Base-by-base conservation (phyloP, 2,329 filamentous ascomycete genomes). In the Spiromastix sp. region DNA sequence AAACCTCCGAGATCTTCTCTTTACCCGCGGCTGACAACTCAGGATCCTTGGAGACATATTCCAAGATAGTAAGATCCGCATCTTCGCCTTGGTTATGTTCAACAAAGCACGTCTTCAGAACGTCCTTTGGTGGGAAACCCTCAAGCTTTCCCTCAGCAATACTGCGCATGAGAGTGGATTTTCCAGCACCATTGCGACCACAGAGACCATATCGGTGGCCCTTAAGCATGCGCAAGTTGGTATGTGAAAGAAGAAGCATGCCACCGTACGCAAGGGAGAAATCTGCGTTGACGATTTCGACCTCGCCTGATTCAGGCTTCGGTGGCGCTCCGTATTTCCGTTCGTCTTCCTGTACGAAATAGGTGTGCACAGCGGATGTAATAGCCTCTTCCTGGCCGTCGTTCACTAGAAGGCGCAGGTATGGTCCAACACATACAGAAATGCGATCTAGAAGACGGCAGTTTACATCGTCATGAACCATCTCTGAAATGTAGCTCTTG, bases 61-160 rank as follows among this genome's bases (percentile, higher is more conserved):
- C 83, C 12, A 96, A 71, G 52, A 98, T 96, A 63, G 79, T 95
- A 42, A 96, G 81, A 44, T 96, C 87, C 22, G 91, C 89, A 62
- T 95, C 89, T 61, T 96, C 91, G 37, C 91, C 91, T 64, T 98
- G 89, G 66, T 96, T 96, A 70, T 98, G 91, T 68, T 98, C 91
- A 28, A 98, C 91, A 55, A 96, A 98, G 65, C 89, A 96, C 8
- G 89, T 96, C 50, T 85, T 82, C 51, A 98, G 78, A 40, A 87
- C 81, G 46, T 95, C 86, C 57, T 91, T 86, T 11, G 85, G 71
- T 24, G 91, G 91, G 67, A 98, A 98, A 6, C 91, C 91, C 62
- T 98, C 91, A 3, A 98, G 74, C 71, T 98, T 98, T 54, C 87
- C 89, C 40, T 81, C 81, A 33, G 91, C 84, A 51, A 98, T 98